Percentiles rank a stretch among this genome's conserved stretches.
Evolutionary conservation across 2,329 filamentous ascomycete species (phyloP).

Genomic region (Uncinocarpus reesii): DNA sequence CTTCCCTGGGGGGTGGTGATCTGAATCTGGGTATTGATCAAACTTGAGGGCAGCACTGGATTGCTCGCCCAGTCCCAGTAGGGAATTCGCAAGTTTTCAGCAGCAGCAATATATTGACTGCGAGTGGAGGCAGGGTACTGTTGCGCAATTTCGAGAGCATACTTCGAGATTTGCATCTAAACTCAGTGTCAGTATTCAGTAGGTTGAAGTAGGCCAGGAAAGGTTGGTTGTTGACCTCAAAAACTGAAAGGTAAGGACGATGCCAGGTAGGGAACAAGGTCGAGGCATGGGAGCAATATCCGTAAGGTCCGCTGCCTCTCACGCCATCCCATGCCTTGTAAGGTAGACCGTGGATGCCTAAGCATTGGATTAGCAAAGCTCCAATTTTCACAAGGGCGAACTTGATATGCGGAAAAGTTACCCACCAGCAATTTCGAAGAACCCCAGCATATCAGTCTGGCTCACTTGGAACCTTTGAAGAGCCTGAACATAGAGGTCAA

Average conservation of each 20-base stretch:
- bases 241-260: constrained; percentile 62
- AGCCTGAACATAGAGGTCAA: constrained; percentile 66
- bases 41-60: constrained; percentile 27
- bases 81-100: constrained; percentile 36
- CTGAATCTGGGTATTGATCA: constrained; percentile 32
- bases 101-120: constrained; percentile 39
- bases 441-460: constrained; percentile 57
- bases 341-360: constrained; percentile 73
- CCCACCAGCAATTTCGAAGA: constrained; percentile 67
- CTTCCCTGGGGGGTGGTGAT: constrained; percentile 36
- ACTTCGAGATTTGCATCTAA: constrained; percentile 32
- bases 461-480: constrained; percentile 61
- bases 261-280: constrained; percentile 75
- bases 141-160: constrained; percentile 31
- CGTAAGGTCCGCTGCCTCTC: constrained; percentile 43
- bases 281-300: constrained; percentile 69
- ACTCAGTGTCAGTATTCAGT: not conserved
- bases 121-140: constrained; percentile 39
- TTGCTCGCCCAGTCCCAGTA: constrained; percentile 44
- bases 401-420: constrained; percentile 14
- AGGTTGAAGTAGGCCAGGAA: not conserved
- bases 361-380: not conserved
- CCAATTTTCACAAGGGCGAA: too few species aligned
- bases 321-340: constrained; percentile 48
- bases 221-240: constrained; percentile 43